A percentile compares a stretch with the other conserved stretches of the same genome.
These are phyloP conservation scores for Ashbya aceris DNA, from an alignment of 1,139 yeast genomes.

Conservation along the genomic window DNA sequence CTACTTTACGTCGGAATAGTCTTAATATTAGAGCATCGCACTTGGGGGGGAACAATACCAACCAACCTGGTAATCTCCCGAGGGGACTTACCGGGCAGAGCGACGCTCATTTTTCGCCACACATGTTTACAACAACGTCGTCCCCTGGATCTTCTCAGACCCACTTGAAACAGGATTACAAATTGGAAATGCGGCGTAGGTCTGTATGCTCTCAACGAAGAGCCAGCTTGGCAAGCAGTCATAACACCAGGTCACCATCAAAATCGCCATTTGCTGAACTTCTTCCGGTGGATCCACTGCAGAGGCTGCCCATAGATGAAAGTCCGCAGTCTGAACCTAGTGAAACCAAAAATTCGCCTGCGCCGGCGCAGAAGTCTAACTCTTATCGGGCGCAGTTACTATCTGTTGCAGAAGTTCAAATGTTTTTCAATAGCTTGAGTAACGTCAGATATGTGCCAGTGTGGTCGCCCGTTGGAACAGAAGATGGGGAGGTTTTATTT, in stretches of 20 bases:
- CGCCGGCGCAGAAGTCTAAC: no score
- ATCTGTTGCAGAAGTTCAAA: slow-evolving; percentile 31
- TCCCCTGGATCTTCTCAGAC: slow-evolving; percentile 4
- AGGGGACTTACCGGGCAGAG: slow-evolving; percentile 1
- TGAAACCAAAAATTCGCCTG: no score
- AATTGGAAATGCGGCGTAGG: slow-evolving; percentile 8
- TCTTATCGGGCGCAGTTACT: slow-evolving; percentile 18
- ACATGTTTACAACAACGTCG: not conserved
- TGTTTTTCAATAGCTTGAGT: slow-evolving; percentile 28
- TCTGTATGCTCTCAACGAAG: not conserved
- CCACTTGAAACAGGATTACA: slow-evolving; percentile 10
- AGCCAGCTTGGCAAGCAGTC: slow-evolving; percentile 3
- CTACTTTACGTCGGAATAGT: slow-evolving; percentile 1
- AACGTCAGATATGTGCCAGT: slow-evolving; percentile 23
- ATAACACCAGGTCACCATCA: slow-evolving; percentile 3
- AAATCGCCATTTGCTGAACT: slow-evolving; percentile 1
- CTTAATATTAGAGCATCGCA: not conserved
- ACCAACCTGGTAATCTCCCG: not conserved
- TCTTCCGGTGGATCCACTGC: slow-evolving; percentile 9
- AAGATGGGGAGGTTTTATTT: slow-evolving; percentile 46
- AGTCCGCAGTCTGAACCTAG: no score
- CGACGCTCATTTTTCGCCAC: slow-evolving; percentile 5
- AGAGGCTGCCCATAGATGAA: slow-evolving; percentile 2
- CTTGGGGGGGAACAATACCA: not conserved
- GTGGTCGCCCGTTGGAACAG: slow-evolving; percentile 48